A percentile compares a stretch with the other conserved stretches of the same genome.
Conservation (phyloP, 495 filamentous ascomycete species). For the Penicillium diatomitis region DNA sequence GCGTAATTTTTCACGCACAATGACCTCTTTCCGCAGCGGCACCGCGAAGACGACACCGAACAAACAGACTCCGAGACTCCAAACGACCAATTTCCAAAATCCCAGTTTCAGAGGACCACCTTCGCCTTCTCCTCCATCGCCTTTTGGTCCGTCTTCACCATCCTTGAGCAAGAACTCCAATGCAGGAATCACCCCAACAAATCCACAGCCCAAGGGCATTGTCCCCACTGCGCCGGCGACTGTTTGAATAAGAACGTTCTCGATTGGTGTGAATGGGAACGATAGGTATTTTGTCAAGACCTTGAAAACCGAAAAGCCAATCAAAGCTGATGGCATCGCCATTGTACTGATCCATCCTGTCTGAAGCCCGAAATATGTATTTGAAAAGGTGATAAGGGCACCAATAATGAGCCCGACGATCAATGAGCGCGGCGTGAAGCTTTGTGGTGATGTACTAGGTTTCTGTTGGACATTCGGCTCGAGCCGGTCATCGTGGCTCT, state of each 20-base stretch:
- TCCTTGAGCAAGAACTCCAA: conserved; percentile 73
- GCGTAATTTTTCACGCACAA: conserved; percentile 81
- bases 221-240: conserved; percentile 92
- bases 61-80: conserved; percentile 84
- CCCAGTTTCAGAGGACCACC: conserved; percentile 64
- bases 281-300: conserved; percentile 57
- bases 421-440: conserved; percentile 77
- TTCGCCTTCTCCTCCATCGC: conserved; percentile 46
- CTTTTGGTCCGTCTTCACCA: conserved; percentile 50
- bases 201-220: conserved; percentile 94
- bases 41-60: conserved; percentile 97
- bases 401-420: conserved; percentile 76
- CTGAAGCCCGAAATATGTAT: conserved; percentile 96
- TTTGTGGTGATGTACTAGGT: conserved; percentile 27
- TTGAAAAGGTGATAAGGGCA: conserved; percentile 84
- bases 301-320: conserved; percentile 96
- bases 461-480: conserved; percentile 1
- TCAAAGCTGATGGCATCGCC: conserved; percentile 87
- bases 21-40: conserved; percentile 75
- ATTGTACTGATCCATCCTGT: conserved; percentile 85
- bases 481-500: not conserved
- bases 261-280: conserved; percentile 82
- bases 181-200: conserved; percentile 89
- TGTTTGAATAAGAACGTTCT: conserved; percentile 96
- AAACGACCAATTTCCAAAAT: conserved; percentile 70